Conservation (phyloP, 805 yeast species). For the Blastobotrys robertii region DNA sequence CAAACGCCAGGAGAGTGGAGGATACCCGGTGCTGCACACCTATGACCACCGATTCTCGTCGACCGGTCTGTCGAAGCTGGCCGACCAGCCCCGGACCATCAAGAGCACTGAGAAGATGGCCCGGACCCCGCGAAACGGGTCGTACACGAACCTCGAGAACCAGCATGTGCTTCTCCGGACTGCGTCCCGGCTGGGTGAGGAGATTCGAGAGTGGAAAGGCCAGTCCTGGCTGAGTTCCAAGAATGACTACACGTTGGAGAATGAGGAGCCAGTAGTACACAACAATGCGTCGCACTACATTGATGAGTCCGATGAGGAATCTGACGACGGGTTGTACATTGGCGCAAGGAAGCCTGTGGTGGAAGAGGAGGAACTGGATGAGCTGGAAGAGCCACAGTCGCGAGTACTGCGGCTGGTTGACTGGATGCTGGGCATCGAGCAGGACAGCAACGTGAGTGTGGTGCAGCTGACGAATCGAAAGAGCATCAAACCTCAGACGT, state of each 20-base stretch:
- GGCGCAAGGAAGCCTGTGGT: conserved; percentile 5
- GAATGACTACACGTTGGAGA: conserved; percentile 9
- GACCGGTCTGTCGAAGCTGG: conserved; percentile 5
- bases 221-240: conserved; percentile 15
- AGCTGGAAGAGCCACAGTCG: conserved; percentile 5
- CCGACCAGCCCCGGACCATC: background rate
- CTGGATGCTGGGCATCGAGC: conserved; percentile 17
- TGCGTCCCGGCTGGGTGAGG: conserved; percentile 22
- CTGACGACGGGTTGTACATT: conserved; percentile 10
- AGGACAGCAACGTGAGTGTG: conserved; percentile 4
- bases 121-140: too few species aligned
- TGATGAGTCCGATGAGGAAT: conserved; percentile 1
- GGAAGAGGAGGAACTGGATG: conserved; percentile 6
- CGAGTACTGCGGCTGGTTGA: conserved; percentile 11
- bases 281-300: background rate
- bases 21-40: conserved; percentile 1
- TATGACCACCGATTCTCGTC: conserved; percentile 9
- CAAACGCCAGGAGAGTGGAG: background rate
- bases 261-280: conserved; percentile 2
- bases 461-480: conserved; percentile 6
- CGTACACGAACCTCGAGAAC: conserved; percentile 8
- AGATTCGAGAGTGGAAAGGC: conserved; percentile 17
- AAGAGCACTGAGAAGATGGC: too few species aligned
- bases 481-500: background rate
- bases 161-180: conserved; percentile 18